Evolutionary conservation across 2,329 filamentous ascomycete species (phyloP).

Genomic region (Nemania sp.): DNA sequence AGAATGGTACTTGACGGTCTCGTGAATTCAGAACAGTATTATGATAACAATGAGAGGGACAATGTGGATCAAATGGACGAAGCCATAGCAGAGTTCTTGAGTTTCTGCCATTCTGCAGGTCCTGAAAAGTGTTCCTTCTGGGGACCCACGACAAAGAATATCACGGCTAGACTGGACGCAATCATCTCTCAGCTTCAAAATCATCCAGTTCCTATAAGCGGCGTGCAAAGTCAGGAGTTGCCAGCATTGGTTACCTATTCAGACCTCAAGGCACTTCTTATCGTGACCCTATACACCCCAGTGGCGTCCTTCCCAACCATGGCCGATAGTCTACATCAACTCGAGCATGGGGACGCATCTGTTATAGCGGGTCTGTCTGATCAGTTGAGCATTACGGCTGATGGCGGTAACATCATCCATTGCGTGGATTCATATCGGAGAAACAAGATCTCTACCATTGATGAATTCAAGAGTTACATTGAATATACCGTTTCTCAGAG

Average conservation of each 20-base stretch:
- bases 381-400: slow-evolving; percentile 15
- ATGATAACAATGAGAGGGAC: slow-evolving; percentile 14
- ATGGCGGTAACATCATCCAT: slow-evolving; percentile 31
- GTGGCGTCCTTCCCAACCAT: slow-evolving; percentile 32
- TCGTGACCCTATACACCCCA: slow-evolving; percentile 32
- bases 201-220: slow-evolving; percentile 33
- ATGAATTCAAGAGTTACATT: slow-evolving; percentile 33
- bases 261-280: slow-evolving; percentile 37
- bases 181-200: slow-evolving; percentile 34
- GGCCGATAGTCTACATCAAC: slow-evolving; percentile 34
- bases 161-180: slow-evolving; percentile 33
- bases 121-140: slow-evolving; percentile 36
- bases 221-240: slow-evolving; percentile 19
- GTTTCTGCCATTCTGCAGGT: slow-evolving; percentile 30
- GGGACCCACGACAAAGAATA: slow-evolving; percentile 35
- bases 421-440: slow-evolving; percentile 38
- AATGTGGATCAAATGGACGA: slow-evolving; percentile 19
- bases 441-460: slow-evolving; percentile 37
- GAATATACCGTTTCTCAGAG: slow-evolving; percentile 35
- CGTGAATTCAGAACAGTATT: slow-evolving; percentile 46
- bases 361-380: slow-evolving; percentile 32
- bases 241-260: slow-evolving; percentile 36
- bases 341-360: slow-evolving; percentile 37
- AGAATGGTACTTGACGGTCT: slow-evolving; percentile 46
- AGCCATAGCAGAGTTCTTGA: slow-evolving; percentile 16